phyloP scores from a whole-genome alignment of 345 rosid genomes.

The Dimocarpus longan region DNA sequence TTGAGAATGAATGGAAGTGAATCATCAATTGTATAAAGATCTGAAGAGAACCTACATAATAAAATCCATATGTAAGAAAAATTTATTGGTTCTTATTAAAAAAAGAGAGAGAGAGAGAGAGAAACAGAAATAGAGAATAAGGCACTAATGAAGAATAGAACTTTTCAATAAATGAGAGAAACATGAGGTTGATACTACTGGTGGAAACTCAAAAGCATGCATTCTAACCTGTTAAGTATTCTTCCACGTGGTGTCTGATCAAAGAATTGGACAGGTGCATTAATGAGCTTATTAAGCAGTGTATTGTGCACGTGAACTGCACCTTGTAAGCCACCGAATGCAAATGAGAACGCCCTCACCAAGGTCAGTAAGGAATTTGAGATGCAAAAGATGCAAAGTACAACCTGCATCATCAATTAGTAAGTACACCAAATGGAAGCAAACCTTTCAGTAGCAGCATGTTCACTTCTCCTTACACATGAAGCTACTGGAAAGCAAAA shows the following conservation, averaged over 20 bases:
- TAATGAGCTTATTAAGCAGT: conserved; percentile 66
- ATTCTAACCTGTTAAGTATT: conserved; percentile 85
- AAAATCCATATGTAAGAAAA: conserved; percentile 15
- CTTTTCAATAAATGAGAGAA: not conserved
- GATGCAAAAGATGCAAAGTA: conserved; percentile 75
- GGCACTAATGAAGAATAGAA: conserved; percentile 3
- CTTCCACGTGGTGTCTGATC: conserved; percentile 96
- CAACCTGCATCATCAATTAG: conserved; percentile 49
- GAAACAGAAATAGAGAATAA: not conserved
- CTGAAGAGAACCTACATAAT: conserved; percentile 75
- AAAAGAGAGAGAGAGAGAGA: too few species aligned
- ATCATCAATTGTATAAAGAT: conserved; percentile 91
- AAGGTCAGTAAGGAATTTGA: conserved; percentile 72
- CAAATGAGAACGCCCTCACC: conserved; percentile 94
- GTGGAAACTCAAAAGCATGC: conserved; percentile 5
- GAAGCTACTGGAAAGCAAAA: not conserved
- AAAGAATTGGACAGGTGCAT: conserved; percentile 85
- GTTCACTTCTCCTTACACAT: not conserved
- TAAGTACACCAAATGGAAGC: conserved; percentile 13
- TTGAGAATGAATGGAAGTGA: conserved; percentile 96
- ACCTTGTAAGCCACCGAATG: conserved; percentile 85
- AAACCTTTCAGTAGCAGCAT: conserved; percentile 1
- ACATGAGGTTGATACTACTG: conserved; percentile 19
- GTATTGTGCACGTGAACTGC: conserved; percentile 71
- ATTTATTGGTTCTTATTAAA: not conserved